Evolutionary conservation across 805 yeast genomes (phyloP).

Genomic region (Zygotorulaspora chibaensis): DNA sequence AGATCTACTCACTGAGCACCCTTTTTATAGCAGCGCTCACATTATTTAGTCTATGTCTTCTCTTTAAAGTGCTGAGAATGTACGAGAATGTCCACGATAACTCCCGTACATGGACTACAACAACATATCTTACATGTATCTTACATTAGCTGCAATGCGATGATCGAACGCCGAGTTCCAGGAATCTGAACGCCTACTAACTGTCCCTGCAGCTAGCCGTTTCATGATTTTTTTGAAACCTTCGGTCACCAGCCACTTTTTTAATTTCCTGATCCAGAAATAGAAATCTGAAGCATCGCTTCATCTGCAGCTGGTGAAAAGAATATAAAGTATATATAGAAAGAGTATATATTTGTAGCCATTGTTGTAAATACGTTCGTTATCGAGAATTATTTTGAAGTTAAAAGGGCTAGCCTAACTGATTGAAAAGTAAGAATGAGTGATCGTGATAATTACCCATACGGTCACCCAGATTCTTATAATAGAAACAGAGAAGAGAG

Average conservation of each 20-base stretch:
- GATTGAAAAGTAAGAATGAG: conserved; percentile 1
- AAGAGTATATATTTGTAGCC: background rate
- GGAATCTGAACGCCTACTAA: background rate
- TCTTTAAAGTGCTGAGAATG: too few relatives aligned
- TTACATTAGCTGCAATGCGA: too few relatives aligned
- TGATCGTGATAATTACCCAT: conserved; percentile 4
- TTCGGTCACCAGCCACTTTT: conserved; percentile 1
- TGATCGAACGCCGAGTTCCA: background rate
- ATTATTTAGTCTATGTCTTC: background rate
- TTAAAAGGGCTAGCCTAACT: too few relatives aligned
- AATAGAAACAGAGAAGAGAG: conserved; percentile 4
- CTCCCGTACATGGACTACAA: too few relatives aligned
- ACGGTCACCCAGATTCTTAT: conserved; percentile 5
- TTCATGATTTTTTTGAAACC: background rate
- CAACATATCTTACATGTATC: too few relatives aligned
- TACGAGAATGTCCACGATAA: too few relatives aligned
- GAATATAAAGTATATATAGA: background rate
- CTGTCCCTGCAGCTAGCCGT: background rate
- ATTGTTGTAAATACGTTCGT: background rate
- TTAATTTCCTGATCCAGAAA: background rate
- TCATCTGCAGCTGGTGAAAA: conserved; percentile 1
- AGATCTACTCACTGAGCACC: conserved; percentile 22
- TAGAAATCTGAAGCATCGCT: background rate
- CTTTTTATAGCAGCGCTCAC: conserved; percentile 14
- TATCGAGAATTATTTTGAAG: too few relatives aligned